Evolutionary conservation across 495 filamentous ascomycete species (phyloP).

Genomic region (Choiromyces venosus): DNA sequence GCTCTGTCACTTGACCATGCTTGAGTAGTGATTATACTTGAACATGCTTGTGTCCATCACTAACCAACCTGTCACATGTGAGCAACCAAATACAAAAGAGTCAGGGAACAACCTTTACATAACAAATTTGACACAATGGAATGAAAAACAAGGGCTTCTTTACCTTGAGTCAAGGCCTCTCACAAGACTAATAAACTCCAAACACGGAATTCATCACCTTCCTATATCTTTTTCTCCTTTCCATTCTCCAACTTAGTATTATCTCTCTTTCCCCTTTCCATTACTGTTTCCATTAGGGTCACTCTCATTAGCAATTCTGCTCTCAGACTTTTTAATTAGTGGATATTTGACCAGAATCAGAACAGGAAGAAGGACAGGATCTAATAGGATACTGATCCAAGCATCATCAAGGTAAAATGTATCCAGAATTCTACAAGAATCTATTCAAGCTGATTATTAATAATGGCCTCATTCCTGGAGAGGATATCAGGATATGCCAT

Average conservation of each 20-base stretch:
- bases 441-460: constrained; percentile 62
- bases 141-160: constrained; percentile 83
- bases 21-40: no score
- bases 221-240: constrained; percentile 51
- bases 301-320: constrained; percentile 54
- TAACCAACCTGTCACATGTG: constrained; percentile 50
- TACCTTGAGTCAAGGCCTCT: constrained; percentile 68
- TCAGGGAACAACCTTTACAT: constrained; percentile 47
- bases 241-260: constrained; percentile 50
- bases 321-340: constrained; percentile 62
- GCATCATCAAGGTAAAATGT: constrained; percentile 84
- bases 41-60: no score
- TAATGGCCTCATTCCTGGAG: constrained; percentile 69
- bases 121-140: constrained; percentile 69
- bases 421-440: constrained; percentile 81
- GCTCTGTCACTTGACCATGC: no score
- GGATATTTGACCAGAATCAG: constrained; percentile 82
- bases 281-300: constrained; percentile 51
- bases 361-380: constrained; percentile 78
- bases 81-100: constrained; percentile 13
- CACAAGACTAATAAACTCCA: constrained; percentile 78
- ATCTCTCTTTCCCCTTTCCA: constrained; percentile 40
- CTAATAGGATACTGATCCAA: constrained; percentile 76
- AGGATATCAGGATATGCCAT: constrained; percentile 83
- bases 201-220: constrained; percentile 77